A percentile compares a stretch with the other conserved stretches of the same genome.
Conservation (phyloP, 768 basidiomycete genomes). For the Rhodocollybia butyracea region DNA sequence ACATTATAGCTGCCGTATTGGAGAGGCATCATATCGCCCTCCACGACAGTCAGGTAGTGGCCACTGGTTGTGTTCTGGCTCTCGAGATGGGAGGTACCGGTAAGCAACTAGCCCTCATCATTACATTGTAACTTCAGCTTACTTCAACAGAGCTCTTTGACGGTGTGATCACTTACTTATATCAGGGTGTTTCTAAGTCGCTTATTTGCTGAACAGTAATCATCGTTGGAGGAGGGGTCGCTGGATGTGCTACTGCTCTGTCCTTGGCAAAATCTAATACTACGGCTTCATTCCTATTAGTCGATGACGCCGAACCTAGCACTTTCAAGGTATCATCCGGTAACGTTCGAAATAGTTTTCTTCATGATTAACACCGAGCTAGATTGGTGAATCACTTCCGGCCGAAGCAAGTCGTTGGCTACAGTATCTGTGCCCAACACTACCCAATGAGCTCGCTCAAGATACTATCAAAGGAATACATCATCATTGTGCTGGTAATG, state of each 20-base stretch:
- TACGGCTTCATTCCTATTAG: background rate
- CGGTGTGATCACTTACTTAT: no score
- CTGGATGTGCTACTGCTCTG: conserved; percentile 23
- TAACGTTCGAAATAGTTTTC: no score
- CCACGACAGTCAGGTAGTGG: no score
- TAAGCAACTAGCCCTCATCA: no score
- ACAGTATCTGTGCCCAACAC: background rate
- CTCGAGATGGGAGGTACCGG: no score
- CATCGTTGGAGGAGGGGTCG: conserved; percentile 19
- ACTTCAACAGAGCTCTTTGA: no score
- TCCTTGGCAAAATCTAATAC: conserved; percentile 15
- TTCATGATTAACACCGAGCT: background rate
- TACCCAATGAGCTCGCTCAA: background rate
- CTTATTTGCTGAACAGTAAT: no score
- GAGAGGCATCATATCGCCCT: no score
- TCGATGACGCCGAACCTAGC: conserved; percentile 28
- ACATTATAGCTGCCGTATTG: no score
- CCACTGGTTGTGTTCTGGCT: no score
- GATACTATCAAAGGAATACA: background rate
- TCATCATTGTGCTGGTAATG: background rate
- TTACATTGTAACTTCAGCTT: no score
- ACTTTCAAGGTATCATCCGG: conserved; percentile 25
- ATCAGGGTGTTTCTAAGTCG: no score
- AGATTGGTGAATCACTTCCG: conserved; percentile 37
- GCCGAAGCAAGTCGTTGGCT: conserved; percentile 20